These are phyloP conservation scores for Simplicillium aogashimaense DNA, from an alignment of 2,329 filamentous ascomycete genomes.

Conservation along the genomic window DNA sequence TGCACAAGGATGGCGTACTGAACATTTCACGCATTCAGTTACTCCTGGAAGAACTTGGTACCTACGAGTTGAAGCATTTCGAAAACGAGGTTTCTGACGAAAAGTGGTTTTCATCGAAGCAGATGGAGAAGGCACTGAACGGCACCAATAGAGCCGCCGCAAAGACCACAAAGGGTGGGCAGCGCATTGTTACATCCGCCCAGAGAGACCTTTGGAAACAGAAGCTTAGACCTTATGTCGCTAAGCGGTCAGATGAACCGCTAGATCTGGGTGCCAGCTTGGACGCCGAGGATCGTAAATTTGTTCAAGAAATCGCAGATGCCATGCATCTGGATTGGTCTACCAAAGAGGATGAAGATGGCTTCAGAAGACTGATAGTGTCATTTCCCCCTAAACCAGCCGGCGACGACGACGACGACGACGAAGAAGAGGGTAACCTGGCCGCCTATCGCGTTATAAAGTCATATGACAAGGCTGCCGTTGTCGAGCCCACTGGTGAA, in stretches of 20 bases:
- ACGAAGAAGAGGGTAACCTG: conserved; percentile 67
- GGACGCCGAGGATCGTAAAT: conserved; percentile 80
- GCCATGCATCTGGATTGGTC: conserved; percentile 47
- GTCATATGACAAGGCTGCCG: conserved; percentile 81
- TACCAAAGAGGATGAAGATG: conserved; percentile 46
- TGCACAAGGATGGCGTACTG: conserved; percentile 91
- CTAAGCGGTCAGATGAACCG: conserved; percentile 51
- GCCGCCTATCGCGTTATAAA: conserved; percentile 80
- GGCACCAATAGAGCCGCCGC: conserved; percentile 49
- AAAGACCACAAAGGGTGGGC: conserved; percentile 42
- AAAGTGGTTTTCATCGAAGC: conserved; percentile 86
- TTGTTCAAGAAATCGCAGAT: conserved; percentile 77
- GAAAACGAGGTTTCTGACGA: conserved; percentile 82
- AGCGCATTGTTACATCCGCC: conserved; percentile 63
- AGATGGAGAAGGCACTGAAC: conserved; percentile 51
- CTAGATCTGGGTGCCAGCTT: conserved; percentile 66
- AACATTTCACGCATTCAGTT: conserved; percentile 71
- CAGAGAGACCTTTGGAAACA: conserved; percentile 78
- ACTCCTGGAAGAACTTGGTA: conserved; percentile 73
- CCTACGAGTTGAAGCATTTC: conserved; percentile 88
- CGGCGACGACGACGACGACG: conserved; percentile 57
- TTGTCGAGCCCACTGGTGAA: conserved; percentile 69
- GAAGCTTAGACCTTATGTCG: conserved; percentile 73
- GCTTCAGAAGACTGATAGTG: conserved; percentile 41
- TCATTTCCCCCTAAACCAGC: conserved; percentile 33